These are phyloP conservation scores for Stentor coeruleus DNA, from an alignment of 73 alveolate species.

Conservation along the genomic window DNA sequence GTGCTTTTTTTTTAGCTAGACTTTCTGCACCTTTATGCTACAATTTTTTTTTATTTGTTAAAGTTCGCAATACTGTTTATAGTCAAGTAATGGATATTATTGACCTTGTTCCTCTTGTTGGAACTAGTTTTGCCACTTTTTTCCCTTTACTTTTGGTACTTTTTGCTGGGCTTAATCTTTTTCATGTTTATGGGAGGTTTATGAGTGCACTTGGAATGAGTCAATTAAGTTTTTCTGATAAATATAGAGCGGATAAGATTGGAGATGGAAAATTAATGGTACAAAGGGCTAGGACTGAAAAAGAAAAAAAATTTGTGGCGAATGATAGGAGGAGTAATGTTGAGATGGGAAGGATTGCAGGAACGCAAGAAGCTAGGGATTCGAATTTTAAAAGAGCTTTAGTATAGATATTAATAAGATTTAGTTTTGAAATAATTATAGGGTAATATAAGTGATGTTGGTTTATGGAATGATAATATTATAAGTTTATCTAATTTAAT, in stretches of 20 bases:
- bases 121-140: not conserved
- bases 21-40: constrained; percentile 22
- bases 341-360: no score
- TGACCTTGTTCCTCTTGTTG: constrained; percentile 9
- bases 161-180: constrained; percentile 1
- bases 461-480: no score
- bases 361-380: no score
- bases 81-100: not conserved
- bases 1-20: constrained; percentile 12
- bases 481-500: no score
- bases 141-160: constrained; percentile 18
- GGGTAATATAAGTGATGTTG: no score
- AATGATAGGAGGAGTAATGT: not conserved
- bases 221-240: not conserved
- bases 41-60: constrained; percentile 18
- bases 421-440: no score
- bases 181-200: constrained; percentile 22
- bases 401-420: no score
- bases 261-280: not conserved
- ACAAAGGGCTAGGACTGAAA: not conserved
- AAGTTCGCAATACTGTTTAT: not conserved
- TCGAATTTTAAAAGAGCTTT: no score
- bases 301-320: not conserved
- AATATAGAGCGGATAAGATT: not conserved
- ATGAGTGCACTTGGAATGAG: constrained; percentile 12